A percentile compares a stretch with the other conserved stretches of the same genome.
Conservation (phyloP, 176 grass and related monocot genomes). For the Microstegium vimineum region DNA sequence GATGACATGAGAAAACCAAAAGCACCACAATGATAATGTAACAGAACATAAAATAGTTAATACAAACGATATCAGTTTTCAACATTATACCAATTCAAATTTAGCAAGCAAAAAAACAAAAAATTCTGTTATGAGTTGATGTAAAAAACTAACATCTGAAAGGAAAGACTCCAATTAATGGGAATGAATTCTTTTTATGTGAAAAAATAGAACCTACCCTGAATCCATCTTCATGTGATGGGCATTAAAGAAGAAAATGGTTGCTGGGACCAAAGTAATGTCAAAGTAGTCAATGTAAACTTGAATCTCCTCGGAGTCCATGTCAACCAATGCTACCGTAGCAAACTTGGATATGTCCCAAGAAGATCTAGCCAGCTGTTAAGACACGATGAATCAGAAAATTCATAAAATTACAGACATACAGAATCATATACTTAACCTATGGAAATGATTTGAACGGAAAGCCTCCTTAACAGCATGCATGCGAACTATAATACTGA, state of each 20-base stretch:
- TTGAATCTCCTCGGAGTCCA: conserved; percentile 68
- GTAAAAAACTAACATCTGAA: neutral
- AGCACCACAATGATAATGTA: neutral
- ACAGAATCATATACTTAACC: neutral
- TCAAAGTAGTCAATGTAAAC: conserved; percentile 92
- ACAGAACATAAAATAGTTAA: neutral
- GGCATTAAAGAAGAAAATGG: conserved; percentile 94
- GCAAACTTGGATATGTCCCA: conserved; percentile 72
- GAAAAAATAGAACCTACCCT: conserved; percentile 38
- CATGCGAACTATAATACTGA: neutral
- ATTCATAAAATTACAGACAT: neutral
- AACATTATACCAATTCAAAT: neutral
- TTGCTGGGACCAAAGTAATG: conserved; percentile 74
- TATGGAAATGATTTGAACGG: neutral
- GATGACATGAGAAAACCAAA: neutral
- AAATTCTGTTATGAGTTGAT: neutral
- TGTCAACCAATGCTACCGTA: conserved; percentile 57
- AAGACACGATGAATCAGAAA: neutral
- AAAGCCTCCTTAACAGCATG: neutral
- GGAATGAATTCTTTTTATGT: neutral
- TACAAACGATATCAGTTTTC: neutral
- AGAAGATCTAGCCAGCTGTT: conserved; percentile 57
- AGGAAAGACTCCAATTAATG: neutral
- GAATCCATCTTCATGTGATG: conserved; percentile 99
- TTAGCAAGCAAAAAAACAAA: neutral